Evolutionary conservation across 768 basidiomycete genomes (phyloP).

Genomic region (Stropharia rugosoannulata): DNA sequence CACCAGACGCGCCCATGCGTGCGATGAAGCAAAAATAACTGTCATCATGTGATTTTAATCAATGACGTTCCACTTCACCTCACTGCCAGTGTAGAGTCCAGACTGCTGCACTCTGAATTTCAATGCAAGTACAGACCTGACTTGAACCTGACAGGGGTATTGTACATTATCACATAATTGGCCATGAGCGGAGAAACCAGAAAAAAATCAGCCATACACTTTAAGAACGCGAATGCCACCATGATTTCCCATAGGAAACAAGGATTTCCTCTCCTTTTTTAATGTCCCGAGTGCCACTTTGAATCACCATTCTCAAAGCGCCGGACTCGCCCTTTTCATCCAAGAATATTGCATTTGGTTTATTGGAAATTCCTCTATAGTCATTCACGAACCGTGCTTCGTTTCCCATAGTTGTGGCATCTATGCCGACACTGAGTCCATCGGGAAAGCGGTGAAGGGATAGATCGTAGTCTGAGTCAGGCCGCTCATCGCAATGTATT

Average conservation of each 20-base stretch:
- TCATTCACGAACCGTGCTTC: conserved; percentile 91
- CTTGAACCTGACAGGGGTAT: background rate
- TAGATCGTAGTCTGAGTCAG: conserved; percentile 83
- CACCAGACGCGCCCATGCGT: background rate
- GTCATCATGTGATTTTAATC: too few relatives aligned
- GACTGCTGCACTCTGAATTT: too few relatives aligned
- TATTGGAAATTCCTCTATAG: conserved; percentile 72
- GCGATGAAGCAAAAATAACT: background rate
- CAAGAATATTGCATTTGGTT: conserved; percentile 70
- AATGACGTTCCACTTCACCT: too few relatives aligned
- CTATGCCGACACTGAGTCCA: conserved; percentile 70
- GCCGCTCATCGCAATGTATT: conserved; percentile 76
- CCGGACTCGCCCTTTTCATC: conserved; percentile 54
- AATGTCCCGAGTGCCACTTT: conserved; percentile 57
- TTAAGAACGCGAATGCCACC: conserved; percentile 64
- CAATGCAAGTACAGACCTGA: too few relatives aligned
- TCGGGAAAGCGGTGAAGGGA: conserved; percentile 64
- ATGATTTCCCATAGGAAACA: conserved; percentile 86
- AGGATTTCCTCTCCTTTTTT: conserved; percentile 83
- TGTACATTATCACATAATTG: background rate
- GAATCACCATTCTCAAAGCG: conserved; percentile 76
- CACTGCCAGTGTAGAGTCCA: too few relatives aligned
- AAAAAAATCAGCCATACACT: background rate
- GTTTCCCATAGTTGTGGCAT: conserved; percentile 77
- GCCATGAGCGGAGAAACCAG: too few relatives aligned